Evolutionary conservation across 2,329 filamentous ascomycete genomes (phyloP), one percentile per base, ranked within the genome.

Genomic region (Cercospora zeina): DNA sequence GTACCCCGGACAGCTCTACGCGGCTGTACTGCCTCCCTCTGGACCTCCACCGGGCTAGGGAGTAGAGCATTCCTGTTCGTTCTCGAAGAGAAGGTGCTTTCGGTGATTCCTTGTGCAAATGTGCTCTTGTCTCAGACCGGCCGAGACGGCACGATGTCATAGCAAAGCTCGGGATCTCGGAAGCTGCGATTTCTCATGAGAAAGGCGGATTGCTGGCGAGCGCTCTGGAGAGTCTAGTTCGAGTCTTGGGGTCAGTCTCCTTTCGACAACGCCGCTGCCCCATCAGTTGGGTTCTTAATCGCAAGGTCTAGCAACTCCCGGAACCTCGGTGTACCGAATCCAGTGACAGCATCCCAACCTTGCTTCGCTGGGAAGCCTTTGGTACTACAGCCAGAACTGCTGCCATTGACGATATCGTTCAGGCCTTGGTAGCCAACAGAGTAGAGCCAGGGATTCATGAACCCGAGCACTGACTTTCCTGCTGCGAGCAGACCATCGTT

Each of bases 391-490:
- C 69, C 69, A 51, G 50, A 63, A 54, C 64, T 69, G 42, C 58
- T 65, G 8, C 78, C 78, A 37, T 70, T 73, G 27, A 67, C 77
- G 66, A 73, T 77, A 67, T 86, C 83, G 0, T 75, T 84, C 19
- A 85, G 75, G 0, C 76, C 81, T 65, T 77, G 72, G 62, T 77
- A 78, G 1, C 78, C 80, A 51, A 72, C 71, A 7, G 74, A 75
- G 69, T 87, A 87, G 2, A 87, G 68, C 82, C 83, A 85, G 0
- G 84, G 84, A 67, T 87, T 87, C 50, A 87, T 62, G 75, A 84
- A 87, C 0, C 85, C 85, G 50, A 87, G 73, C 0, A 77, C 70
- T 0, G 80, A 71, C 70, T 82, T 80, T 4, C 82, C 81, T 2
- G 73, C 74, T 0, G 79, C 75, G 31, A 87, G 71, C 31, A 85